Evolutionary conservation across 2,329 filamentous ascomycete genomes (phyloP), one percentile per base, ranked within the genome.

Genomic region (Ascochyta koolunga): DNA sequence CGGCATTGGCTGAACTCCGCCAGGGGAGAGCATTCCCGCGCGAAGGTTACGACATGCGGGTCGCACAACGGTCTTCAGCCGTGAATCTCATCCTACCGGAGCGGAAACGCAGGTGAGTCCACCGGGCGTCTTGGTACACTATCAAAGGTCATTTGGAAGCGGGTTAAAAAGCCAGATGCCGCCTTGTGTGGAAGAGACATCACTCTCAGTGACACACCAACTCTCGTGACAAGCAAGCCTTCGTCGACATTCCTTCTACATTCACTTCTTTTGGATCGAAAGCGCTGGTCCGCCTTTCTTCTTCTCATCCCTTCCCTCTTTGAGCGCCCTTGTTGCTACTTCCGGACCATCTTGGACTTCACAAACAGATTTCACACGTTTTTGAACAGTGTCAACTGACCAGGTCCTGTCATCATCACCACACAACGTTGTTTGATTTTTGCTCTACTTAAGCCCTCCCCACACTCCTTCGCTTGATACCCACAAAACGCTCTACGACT

Each of bases 221-320:
- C 60, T 52, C 62, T 61, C 56, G 53, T 62, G 61, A 68, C 66
- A 68, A 67, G 67, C 68, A 60, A 71, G 68, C 60, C 66, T 67
- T 70, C 51, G 59, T 66, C 61, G 36, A 64, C 53, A 57, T 67
- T 66, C 68, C 62, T 69, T 73, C 62, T 61, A 59, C 43, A 56
- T 65, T 68, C 62, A 65, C 50, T 68, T 59, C 27, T 60, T 64
- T 46, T 66, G 50, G 55, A 59, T 50, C 59, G 53, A 53, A 63
- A 68, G 61, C 68, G 69, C 70, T 59, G 65, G 69, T 51, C 48
- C 69, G 70, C 62, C 65, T 65, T 61, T 59, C 60, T 64, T 42
- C 42, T 51, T 51, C 35, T 42, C 37, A 19, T 43, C 53, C 53
- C 38, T 56, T 56, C 32, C 53, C 42, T 64, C 54, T 68, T 68